Percentiles rank a stretch among this genome's conserved stretches.
Evolutionary conservation across 306 rosid species (phyloP).

Genomic region (Biancaea sappan): DNA sequence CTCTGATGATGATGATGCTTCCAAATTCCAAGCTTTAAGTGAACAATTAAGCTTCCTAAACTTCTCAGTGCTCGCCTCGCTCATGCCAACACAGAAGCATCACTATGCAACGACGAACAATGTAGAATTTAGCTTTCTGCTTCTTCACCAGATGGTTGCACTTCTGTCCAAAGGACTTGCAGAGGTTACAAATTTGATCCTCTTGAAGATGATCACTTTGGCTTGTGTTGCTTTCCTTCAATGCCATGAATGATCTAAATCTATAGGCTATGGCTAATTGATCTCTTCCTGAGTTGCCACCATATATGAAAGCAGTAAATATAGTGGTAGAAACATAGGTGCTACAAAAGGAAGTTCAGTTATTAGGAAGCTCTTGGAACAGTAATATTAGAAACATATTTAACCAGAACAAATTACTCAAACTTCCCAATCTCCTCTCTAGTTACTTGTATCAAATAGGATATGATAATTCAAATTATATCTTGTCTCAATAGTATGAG

Average conservation of each 20-base stretch:
- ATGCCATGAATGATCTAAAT: constrained; percentile 49
- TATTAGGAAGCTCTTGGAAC: too few relatives aligned
- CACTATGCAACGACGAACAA: constrained; percentile 60
- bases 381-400: too few relatives aligned
- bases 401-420: too few relatives aligned
- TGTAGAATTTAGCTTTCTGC: constrained; percentile 66
- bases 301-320: constrained; percentile 22
- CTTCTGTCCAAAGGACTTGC: constrained; percentile 67
- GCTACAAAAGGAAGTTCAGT: too few relatives aligned
- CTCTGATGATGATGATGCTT: constrained; percentile 12
- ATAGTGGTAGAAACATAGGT: constrained; percentile 32
- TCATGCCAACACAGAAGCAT: constrained; percentile 65
- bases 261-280: too few relatives aligned
- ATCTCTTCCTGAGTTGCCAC: constrained; percentile 32
- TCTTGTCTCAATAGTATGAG: too few relatives aligned
- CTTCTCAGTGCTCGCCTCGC: constrained; percentile 42
- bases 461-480: too few relatives aligned
- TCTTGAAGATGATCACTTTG: constrained; percentile 26
- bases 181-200: constrained; percentile 46
- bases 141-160: constrained; percentile 65
- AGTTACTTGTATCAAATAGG: too few relatives aligned
- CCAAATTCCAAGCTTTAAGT: background rate
- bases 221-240: constrained; percentile 47
- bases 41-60: background rate
- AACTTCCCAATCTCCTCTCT: too few relatives aligned